These are phyloP conservation scores for Glebionis coronaria DNA, from an alignment of 129 eudicot genomes.

Conservation along the genomic window DNA sequence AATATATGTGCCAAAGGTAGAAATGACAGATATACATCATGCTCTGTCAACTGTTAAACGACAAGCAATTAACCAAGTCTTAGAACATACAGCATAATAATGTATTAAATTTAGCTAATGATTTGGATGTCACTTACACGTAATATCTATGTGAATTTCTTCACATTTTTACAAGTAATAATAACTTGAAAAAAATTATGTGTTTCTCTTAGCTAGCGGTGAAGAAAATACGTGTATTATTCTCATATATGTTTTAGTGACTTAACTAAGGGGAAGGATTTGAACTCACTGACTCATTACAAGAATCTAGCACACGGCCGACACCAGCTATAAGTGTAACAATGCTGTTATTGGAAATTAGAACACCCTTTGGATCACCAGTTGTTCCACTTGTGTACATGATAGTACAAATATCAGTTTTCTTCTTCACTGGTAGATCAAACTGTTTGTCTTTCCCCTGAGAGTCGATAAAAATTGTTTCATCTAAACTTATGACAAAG, in stretches of 20 bases:
- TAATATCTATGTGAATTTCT: no score
- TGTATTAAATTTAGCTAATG: no score
- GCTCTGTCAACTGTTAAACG: slow-evolving; percentile 46
- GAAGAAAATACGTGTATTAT: no score
- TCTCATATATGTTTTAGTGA: neutral
- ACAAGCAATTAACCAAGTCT: neutral
- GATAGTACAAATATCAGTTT: slow-evolving; percentile 84
- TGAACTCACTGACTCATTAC: slow-evolving; percentile 62
- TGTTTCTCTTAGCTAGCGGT: no score
- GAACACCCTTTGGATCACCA: slow-evolving; percentile 98
- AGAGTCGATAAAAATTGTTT: slow-evolving; percentile 13
- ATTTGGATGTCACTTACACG: no score
- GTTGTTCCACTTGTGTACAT: slow-evolving; percentile 99
- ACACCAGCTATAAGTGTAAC: slow-evolving; percentile 75
- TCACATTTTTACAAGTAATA: no score
- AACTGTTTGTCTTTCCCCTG: slow-evolving; percentile 67
- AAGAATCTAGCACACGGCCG: slow-evolving; percentile 49
- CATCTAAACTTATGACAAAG: neutral
- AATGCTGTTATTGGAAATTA: slow-evolving; percentile 78
- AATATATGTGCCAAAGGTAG: slow-evolving; percentile 97
- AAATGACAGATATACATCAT: slow-evolving; percentile 85
- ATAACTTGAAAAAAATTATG: no score
- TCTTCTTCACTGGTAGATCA: slow-evolving; percentile 67
- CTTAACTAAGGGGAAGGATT: slow-evolving; percentile 1
- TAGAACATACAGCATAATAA: no score